These are phyloP conservation scores for Trypanosoma scelopori DNA, from an alignment of 208 protist genomes.

Conservation along the genomic window DNA sequence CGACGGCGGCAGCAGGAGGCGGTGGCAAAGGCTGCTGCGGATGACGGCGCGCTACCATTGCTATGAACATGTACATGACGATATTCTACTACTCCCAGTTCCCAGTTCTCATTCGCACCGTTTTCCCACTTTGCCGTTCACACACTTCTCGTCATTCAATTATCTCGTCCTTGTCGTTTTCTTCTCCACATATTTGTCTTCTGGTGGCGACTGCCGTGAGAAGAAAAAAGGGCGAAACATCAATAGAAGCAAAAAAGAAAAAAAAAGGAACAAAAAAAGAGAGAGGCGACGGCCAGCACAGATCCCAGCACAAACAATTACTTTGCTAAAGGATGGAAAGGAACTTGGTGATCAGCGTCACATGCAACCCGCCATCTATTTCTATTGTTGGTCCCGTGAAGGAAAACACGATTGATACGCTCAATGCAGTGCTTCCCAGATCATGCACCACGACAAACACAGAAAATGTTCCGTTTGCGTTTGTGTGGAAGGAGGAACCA, in stretches of 20 bases:
- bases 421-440: constrained; percentile 80
- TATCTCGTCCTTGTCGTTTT: not conserved
- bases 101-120: constrained; percentile 5
- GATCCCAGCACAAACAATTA: too few species aligned
- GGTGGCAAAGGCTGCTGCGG: constrained; percentile 29
- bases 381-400: constrained; percentile 87
- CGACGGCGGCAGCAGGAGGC: constrained; percentile 46
- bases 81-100: constrained; percentile 21
- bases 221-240: too few species aligned
- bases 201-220: not conserved
- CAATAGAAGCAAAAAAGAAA: constrained; percentile 6
- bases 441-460: constrained; percentile 87
- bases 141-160: not conserved
- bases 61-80: constrained; percentile 23
- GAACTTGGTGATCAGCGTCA: constrained; percentile 90
- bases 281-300: too few species aligned
- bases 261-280: constrained; percentile 5
- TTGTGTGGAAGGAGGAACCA: constrained; percentile 73
- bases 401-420: constrained; percentile 87
- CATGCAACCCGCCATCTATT: constrained; percentile 88
- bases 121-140: not conserved
- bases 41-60: constrained; percentile 35
- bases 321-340: constrained; percentile 40
- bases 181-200: not conserved
- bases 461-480: constrained; percentile 69